These are phyloP conservation scores for Candida anglica DNA, from an alignment of 805 yeast species.

Conservation along the genomic window DNA sequence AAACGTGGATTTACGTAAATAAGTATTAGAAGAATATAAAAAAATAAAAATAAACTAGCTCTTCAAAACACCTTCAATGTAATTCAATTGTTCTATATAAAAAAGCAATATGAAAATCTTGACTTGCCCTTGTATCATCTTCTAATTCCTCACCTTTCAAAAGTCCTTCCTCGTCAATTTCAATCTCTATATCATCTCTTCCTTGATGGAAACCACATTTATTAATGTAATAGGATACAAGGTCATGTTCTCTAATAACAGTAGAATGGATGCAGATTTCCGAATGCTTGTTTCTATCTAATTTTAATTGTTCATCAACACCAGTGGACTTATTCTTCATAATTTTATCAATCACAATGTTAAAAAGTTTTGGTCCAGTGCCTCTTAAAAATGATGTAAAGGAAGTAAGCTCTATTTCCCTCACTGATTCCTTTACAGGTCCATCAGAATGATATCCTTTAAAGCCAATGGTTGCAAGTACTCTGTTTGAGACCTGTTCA, in stretches of 20 bases:
- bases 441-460: constrained; percentile 8
- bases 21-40: background rate
- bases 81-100: constrained; percentile 24
- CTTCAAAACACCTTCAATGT: too few species aligned
- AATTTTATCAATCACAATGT: constrained; percentile 15
- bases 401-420: constrained; percentile 44
- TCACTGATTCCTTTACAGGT: constrained; percentile 1
- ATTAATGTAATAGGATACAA: constrained; percentile 41
- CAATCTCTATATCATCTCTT: constrained; percentile 12
- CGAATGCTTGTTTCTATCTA: constrained; percentile 7
- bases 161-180: constrained; percentile 13
- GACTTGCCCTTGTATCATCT: constrained; percentile 31
- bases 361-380: constrained; percentile 27
- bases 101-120: constrained; percentile 40
- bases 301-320: constrained; percentile 9
- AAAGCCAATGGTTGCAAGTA: constrained; percentile 23
- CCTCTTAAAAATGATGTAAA: constrained; percentile 48
- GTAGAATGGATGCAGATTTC: constrained; percentile 8
- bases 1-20: too few species aligned
- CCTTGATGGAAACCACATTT: constrained; percentile 34
- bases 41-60: too few species aligned
- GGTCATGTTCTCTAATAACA: constrained; percentile 47
- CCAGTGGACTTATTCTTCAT: constrained; percentile 5
- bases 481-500: constrained; percentile 14
- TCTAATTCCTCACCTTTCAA: constrained; percentile 22